Evolutionary conservation across 208 protist species (phyloP).

Genomic region (Strigomonas culicis): DNA sequence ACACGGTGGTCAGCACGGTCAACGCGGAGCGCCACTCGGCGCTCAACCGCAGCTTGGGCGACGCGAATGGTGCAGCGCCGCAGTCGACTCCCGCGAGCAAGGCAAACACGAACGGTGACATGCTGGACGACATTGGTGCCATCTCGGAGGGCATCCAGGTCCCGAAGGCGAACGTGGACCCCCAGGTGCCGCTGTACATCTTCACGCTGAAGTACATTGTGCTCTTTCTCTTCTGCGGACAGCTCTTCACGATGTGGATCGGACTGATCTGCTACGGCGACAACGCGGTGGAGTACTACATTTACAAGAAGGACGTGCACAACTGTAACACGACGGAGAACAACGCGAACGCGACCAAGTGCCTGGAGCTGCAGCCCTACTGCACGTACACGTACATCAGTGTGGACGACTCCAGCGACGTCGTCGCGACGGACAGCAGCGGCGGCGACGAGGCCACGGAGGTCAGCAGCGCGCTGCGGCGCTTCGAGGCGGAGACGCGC

Average conservation of each 20-base stretch:
- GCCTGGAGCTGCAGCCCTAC: conserved; percentile 43
- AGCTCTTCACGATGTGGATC: conserved; percentile 67
- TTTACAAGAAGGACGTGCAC: conserved; percentile 38
- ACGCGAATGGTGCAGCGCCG: too few species aligned
- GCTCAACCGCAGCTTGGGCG: neutral
- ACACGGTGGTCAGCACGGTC: too few species aligned
- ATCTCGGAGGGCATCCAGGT: too few species aligned
- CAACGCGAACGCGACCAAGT: conserved; percentile 45
- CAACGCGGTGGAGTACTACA: conserved; percentile 35
- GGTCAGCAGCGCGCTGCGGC: too few species aligned
- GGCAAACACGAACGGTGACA: too few species aligned
- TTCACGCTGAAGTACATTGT: conserved; percentile 74
- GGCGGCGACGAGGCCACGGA: too few species aligned
- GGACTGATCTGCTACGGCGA: conserved; percentile 45
- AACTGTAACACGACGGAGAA: conserved; percentile 26
- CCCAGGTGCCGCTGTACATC: conserved; percentile 76
- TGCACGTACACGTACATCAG: conserved; percentile 31
- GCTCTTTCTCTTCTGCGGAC: conserved; percentile 53
- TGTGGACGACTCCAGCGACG: neutral
- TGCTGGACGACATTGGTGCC: too few species aligned
- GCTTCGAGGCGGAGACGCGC: neutral
- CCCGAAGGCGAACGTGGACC: conserved; percentile 31
- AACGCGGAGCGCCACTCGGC: neutral
- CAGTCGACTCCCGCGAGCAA: too few species aligned
- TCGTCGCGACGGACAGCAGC: neutral